Evolutionary conservation across 192 early-diverging fungal species (phyloP).

Genomic region (Dispira simplex): DNA sequence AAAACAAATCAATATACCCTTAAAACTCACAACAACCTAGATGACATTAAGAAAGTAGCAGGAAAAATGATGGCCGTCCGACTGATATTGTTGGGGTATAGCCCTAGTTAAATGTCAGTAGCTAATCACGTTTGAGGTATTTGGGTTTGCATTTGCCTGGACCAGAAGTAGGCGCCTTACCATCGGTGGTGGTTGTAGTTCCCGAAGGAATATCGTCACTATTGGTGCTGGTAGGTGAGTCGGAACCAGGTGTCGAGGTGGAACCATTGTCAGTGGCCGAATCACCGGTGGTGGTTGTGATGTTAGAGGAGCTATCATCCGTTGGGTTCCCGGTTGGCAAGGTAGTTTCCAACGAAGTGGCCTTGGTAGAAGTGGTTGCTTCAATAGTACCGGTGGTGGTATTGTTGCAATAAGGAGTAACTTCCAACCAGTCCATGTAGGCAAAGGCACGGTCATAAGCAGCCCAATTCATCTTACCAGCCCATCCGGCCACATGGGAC

Average conservation of each 20-base stretch:
- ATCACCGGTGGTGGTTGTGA: not conserved
- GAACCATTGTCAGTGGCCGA: not conserved
- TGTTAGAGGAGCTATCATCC: not conserved
- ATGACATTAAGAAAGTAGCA: too few relatives aligned
- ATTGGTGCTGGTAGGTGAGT: not conserved
- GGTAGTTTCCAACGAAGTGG: too few relatives aligned
- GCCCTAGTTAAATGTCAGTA: too few relatives aligned
- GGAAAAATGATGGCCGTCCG: too few relatives aligned
- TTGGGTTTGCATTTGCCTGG: conserved; percentile 5
- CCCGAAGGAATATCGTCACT: not conserved
- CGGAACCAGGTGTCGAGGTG: not conserved
- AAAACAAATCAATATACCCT: too few relatives aligned
- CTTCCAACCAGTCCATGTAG: conserved; percentile 11
- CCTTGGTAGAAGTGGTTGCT: too few relatives aligned
- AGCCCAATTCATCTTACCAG: conserved; percentile 22
- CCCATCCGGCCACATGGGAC: conserved; percentile 23
- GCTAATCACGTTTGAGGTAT: not conserved
- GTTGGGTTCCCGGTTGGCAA: not conserved
- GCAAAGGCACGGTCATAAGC: not conserved
- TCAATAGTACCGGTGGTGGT: too few relatives aligned
- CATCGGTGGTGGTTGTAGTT: not conserved
- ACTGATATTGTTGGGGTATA: too few relatives aligned
- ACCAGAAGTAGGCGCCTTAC: not conserved
- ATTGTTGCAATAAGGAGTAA: not conserved
- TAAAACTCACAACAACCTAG: too few relatives aligned